Evolutionary conservation across 2,329 filamentous ascomycete genomes (phyloP), one percentile per base, ranked within the genome.

Genomic region (Fusarium dlaminii): DNA sequence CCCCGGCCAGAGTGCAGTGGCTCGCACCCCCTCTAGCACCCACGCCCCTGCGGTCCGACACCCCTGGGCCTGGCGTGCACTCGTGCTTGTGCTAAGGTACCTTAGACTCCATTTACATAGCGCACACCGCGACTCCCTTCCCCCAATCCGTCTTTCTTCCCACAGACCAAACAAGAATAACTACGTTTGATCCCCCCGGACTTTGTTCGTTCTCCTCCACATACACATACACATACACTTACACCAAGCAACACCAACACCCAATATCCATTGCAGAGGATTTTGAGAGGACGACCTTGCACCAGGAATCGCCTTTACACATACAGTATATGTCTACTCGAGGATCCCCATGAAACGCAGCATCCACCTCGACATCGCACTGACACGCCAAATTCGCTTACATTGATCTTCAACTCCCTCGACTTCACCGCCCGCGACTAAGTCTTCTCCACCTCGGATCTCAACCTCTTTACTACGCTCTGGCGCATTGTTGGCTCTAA

Each of bases 121-220:
- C 68, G 69, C 65, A 76, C 77, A 79, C 77, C 77, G 73, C 73
- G 71, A 77, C 77, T 76, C 77, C 72, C 78, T 75, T 78, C 74
- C 71, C 75, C 76, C 74, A 75, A 77, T 72, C 73, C 77, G 70
- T 78, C 78, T 74, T 68, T 51, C 72, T 74, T 72, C 63, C 70
- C 75, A 71, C 74, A 72, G 76, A 74, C 73, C 76, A 74, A 75
- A 76, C 66, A 69, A 75, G 73, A 78, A 78, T 78, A 78, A 77
- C 73, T 77, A 78, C 68, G 65, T 63, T 74, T 74, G 72, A 76
- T 75, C 74, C 73, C 75, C 78, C 76, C 77, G 68, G 71, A 78
- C 73, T 76, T 63, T 64, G 63, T 70, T 72, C 66, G 63, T 75
- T 62, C 69, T 68, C 72, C 66, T 76, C 68, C 67, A 75, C 68